Evolutionary conservation across 345 rosid species (phyloP), one percentile per base, ranked within the genome.

Genomic region (Eucalyptus leucophloia): DNA sequence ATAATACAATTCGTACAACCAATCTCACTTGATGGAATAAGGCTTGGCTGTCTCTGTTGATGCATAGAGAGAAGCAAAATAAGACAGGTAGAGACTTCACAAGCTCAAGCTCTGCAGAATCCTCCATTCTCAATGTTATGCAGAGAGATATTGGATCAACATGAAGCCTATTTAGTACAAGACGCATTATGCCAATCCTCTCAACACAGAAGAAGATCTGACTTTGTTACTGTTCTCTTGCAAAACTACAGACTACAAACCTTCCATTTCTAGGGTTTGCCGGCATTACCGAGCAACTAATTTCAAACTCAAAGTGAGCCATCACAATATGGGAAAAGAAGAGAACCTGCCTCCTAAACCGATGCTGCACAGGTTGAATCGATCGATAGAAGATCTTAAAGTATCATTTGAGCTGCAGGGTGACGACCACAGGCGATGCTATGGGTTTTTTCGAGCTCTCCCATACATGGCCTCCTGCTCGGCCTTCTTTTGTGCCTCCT

Each of bases 401-500:
- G 47, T 50, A 50, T 19, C 87, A 16, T 16, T 86, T 47, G 56
- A 86, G n/a, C 56, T 6, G 23, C 88, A 89, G 90, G 85, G 34
- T 19, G 60, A 56, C 53, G 15, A 34, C 16, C n/a, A 50, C 9
- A 37, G 45, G 83, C 17, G 44, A 86, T n/a, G 30, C 87, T 87
- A 92, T 40, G 51, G 87, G 87, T 87, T 90, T 24, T 11, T 87
- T 45, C 12, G 69, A 81, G 82, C 30, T 89, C 15, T 50, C 60
- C 92, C 92, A 23, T 88, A 87, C 13, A 90, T 56, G 69, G 81
- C 91, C 87, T 65, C 93, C 90, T 87, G 50, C 42, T 89, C 89
- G 14, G 92, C 93, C 91, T 89, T 94, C 92, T 88, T 58, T 90
- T 88, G 42, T 49, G 91, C 94, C 90, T 92, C 93, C 87, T 92